Conservation (phyloP, 2,329 filamentous ascomycete species). For the Lachnum nothofagi region DNA sequence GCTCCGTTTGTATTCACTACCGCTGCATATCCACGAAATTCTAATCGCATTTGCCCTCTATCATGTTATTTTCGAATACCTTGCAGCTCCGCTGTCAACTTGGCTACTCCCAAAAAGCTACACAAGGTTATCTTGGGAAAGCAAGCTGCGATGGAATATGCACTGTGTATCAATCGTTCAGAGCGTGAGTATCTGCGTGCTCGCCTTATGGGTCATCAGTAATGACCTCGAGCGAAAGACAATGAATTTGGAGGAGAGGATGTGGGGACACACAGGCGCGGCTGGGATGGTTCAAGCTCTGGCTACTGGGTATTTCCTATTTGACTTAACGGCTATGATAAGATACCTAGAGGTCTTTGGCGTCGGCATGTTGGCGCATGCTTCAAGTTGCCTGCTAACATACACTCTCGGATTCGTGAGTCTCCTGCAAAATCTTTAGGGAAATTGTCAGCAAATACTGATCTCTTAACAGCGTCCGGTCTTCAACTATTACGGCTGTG, state of each 20-base stretch:
- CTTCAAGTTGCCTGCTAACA: slow-evolving; percentile 58
- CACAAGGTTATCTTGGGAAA: slow-evolving; percentile 53
- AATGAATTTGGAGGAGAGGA: slow-evolving; percentile 61
- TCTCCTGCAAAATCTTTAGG: slow-evolving; percentile 20
- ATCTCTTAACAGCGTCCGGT: slow-evolving; percentile 61
- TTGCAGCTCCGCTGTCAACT: slow-evolving; percentile 62
- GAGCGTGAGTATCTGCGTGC: slow-evolving; percentile 60
- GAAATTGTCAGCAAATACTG: neutral
- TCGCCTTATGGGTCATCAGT: slow-evolving; percentile 67
- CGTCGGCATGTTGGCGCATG: slow-evolving; percentile 59
- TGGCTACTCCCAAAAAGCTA: slow-evolving; percentile 57
- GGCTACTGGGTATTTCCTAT: slow-evolving; percentile 74
- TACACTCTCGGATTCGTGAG: slow-evolving; percentile 75
- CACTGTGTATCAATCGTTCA: slow-evolving; percentile 77
- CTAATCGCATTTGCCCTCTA: slow-evolving; percentile 61
- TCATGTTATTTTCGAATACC: slow-evolving; percentile 56
- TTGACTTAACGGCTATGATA: slow-evolving; percentile 66
- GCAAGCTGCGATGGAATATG: slow-evolving; percentile 70
- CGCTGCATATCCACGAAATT: slow-evolving; percentile 72
- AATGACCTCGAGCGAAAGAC: slow-evolving; percentile 58
- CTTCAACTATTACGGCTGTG: slow-evolving; percentile 71
- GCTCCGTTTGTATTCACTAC: slow-evolving; percentile 59
- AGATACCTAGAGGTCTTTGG: slow-evolving; percentile 65
- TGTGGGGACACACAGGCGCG: slow-evolving; percentile 74
- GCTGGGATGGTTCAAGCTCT: slow-evolving; percentile 68